These are phyloP conservation scores for Alloteropsis semialata DNA, from an alignment of 176 grass and related monocot genomes.

Conservation along the genomic window DNA sequence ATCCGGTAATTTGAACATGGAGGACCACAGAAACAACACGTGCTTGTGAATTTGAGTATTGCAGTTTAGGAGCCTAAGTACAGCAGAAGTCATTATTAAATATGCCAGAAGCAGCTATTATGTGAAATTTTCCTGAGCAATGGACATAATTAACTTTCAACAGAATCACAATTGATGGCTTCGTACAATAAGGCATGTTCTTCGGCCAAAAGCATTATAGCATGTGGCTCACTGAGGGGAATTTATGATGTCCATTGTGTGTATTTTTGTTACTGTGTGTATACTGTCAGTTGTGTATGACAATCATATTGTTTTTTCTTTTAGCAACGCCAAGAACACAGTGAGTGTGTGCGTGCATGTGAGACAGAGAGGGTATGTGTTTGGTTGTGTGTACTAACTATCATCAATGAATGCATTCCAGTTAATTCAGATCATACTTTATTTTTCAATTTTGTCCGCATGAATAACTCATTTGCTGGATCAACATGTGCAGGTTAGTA, in stretches of 20 bases:
- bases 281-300: background rate
- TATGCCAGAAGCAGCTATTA: background rate
- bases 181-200: background rate
- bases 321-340: background rate
- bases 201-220: background rate
- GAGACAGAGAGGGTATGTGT: background rate
- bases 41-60: slow-evolving; percentile 9
- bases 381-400: background rate
- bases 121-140: background rate
- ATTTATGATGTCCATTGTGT: background rate
- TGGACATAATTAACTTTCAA: slow-evolving; percentile 2
- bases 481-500: background rate
- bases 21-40: background rate
- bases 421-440: background rate
- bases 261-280: slow-evolving; percentile 16
- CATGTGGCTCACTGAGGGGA: background rate
- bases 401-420: background rate
- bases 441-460: background rate
- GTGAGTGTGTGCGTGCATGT: background rate
- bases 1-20: background rate
- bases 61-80: background rate
- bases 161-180: background rate
- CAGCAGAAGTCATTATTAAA: background rate
- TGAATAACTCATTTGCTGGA: background rate
- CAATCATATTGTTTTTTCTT: background rate